These are phyloP conservation scores for Asterochloris sp. DNA, from an alignment of 139 green algal species.

Conservation along the genomic window DNA sequence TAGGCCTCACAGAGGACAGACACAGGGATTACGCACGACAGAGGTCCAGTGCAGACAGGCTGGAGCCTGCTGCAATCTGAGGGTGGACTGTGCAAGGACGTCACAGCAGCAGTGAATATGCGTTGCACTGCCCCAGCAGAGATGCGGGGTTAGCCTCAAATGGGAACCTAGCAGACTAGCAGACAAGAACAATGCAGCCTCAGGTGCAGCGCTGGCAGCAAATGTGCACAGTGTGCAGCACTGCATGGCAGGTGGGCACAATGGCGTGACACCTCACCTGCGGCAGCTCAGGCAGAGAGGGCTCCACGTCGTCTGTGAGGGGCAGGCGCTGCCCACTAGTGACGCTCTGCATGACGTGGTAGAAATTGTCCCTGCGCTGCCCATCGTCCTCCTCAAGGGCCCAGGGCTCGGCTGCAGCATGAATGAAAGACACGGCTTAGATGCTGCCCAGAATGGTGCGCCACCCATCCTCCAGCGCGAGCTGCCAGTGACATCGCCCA, in stretches of 20 bases:
- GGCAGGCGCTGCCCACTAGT: constrained; percentile 27
- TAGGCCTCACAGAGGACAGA: neutral
- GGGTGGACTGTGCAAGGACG: neutral
- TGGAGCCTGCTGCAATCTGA: too few relatives aligned
- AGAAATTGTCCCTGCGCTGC: constrained; percentile 11
- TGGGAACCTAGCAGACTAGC: neutral
- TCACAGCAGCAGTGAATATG: neutral
- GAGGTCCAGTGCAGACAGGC: too few relatives aligned
- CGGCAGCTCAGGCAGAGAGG: constrained; percentile 28
- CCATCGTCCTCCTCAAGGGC: neutral
- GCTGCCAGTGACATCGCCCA: neutral
- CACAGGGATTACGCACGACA: too few relatives aligned
- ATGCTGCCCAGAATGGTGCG: neutral
- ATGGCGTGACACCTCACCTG: neutral
- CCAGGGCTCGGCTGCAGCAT: constrained; percentile 9
- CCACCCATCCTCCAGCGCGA: neutral
- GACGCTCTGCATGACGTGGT: constrained; percentile 21
- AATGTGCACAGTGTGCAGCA: neutral
- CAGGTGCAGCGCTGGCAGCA: neutral
- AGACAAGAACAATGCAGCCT: neutral
- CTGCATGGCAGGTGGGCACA: neutral
- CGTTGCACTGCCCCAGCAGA: neutral
- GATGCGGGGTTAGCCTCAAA: neutral
- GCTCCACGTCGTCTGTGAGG: neutral
- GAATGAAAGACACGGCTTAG: neutral